Percentiles rank a stretch among this genome's conserved stretches.
Conservation (phyloP, 2,329 filamentous ascomycete genomes). For the Sarocladiaceae sp. region DNA sequence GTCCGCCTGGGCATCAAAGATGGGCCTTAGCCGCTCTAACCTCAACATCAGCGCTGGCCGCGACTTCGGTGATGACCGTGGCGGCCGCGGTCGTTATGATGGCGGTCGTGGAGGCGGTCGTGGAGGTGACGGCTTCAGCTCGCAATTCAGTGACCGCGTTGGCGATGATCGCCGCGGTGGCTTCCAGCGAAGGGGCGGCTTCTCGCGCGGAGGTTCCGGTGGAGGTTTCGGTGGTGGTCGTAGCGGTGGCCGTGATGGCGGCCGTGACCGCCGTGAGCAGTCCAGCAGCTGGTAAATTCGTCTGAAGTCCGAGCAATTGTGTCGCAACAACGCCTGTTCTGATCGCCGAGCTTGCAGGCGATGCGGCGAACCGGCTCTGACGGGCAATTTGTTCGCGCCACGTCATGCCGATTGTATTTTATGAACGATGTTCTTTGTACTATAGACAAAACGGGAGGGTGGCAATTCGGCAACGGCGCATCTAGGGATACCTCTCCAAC, state of each 20-base stretch:
- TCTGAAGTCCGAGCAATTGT: no score
- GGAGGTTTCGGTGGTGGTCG: slow-evolving; percentile 5
- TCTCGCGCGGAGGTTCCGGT: slow-evolving; percentile 9
- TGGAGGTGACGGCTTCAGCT: background rate
- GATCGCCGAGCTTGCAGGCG: no score
- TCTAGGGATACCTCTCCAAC: slow-evolving; percentile 7
- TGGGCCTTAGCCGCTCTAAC: slow-evolving; percentile 25
- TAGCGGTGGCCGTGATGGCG: background rate
- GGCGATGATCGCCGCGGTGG: slow-evolving; percentile 8
- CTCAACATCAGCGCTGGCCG: slow-evolving; percentile 29
- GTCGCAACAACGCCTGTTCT: no score
- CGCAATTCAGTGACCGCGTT: slow-evolving; percentile 5
- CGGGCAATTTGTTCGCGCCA: background rate
- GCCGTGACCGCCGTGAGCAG: slow-evolving; percentile 10
- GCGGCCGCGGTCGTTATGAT: slow-evolving; percentile 15
- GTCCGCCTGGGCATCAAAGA: slow-evolving; percentile 21
- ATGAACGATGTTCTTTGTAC: slow-evolving; percentile 1
- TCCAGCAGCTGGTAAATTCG: no score
- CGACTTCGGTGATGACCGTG: slow-evolving; percentile 12
- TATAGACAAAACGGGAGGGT: background rate
- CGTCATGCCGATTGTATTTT: background rate
- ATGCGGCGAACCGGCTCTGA: no score
- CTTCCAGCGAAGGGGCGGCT: background rate
- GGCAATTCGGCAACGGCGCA: slow-evolving; percentile 1
- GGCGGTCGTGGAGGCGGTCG: slow-evolving; percentile 16